Conservation (phyloP, 164 flowering plant genomes). For the Berberis vulgaris region DNA sequence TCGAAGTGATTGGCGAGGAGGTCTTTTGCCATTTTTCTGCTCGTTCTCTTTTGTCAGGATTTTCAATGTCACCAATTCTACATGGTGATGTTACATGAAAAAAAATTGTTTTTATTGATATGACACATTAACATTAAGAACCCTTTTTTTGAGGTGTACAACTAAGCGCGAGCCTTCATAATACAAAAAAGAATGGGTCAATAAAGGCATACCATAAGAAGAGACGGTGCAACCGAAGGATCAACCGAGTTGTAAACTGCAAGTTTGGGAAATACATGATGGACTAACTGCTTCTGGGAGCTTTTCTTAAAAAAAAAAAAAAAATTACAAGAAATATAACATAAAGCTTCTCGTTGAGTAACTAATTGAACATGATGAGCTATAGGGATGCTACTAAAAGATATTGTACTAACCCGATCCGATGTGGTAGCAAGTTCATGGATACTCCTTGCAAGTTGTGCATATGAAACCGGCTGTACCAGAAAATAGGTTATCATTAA, state of each 20-base stretch:
- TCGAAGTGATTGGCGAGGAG: too few relatives aligned
- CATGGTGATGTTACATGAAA: too few relatives aligned
- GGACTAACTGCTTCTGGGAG: conserved; percentile 82
- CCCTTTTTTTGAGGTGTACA: background rate
- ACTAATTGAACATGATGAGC: background rate
- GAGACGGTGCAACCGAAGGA: conserved; percentile 97
- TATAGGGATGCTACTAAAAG: background rate
- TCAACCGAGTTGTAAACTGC: conserved; percentile 99
- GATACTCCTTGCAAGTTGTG: conserved; percentile 94
- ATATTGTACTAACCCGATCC: conserved; percentile 53
- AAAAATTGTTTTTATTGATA: too few relatives aligned
- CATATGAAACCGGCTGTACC: conserved; percentile 85
- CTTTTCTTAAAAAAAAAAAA: conserved; percentile 48
- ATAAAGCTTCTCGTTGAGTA: background rate
- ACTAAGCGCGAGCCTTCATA: background rate
- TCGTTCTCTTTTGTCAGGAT: too few relatives aligned
- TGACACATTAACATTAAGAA: too few relatives aligned
- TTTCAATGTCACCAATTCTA: too few relatives aligned
- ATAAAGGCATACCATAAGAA: conserved; percentile 67
- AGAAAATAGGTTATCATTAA: background rate
- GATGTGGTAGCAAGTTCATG: conserved; percentile 94
- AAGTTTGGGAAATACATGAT: conserved; percentile 94
- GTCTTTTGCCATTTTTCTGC: too few relatives aligned
- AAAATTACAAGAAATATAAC: background rate
- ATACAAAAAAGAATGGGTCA: background rate